These are phyloP conservation scores for Ophiosphaerella narmari DNA, from an alignment of 2,329 filamentous ascomycete species.

Conservation along the genomic window DNA sequence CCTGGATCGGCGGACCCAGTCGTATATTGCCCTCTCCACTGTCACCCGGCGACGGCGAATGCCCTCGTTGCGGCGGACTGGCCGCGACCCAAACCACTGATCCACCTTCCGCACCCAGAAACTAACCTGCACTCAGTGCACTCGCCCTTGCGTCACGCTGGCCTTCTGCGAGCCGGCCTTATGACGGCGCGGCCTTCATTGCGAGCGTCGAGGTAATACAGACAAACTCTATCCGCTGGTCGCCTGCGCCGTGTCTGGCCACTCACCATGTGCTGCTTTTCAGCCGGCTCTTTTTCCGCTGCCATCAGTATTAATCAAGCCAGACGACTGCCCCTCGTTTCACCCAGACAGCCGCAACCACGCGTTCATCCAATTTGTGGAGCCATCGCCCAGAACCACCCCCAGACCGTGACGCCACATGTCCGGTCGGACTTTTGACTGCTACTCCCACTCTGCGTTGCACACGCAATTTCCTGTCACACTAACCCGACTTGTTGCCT, in stretches of 20 bases:
- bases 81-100: slow-evolving; percentile 6
- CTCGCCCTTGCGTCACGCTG: no score
- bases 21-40: slow-evolving; percentile 21
- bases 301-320: slow-evolving; percentile 28
- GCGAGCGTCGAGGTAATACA: no score
- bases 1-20: slow-evolving; percentile 21
- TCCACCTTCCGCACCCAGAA: neutral
- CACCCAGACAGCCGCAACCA: slow-evolving; percentile 21
- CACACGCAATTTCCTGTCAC: slow-evolving; percentile 1
- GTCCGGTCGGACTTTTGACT: slow-evolving; percentile 6
- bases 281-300: slow-evolving; percentile 36
- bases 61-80: slow-evolving; percentile 4
- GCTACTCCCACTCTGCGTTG: slow-evolving; percentile 10
- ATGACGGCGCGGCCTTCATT: no score
- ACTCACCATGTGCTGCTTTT: slow-evolving; percentile 22
- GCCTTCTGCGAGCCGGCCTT: no score
- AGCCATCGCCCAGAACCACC: slow-evolving; percentile 4
- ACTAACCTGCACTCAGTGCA: neutral
- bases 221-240: no score
- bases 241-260: neutral
- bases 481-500: neutral
- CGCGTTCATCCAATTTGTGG: slow-evolving; percentile 21
- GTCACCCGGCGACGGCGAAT: slow-evolving; percentile 5
- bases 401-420: slow-evolving; percentile 3
- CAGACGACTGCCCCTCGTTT: slow-evolving; percentile 24